These are phyloP conservation scores for Colletotrichum lentis DNA, from an alignment of 2,329 filamentous ascomycete species.

Conservation along the genomic window DNA sequence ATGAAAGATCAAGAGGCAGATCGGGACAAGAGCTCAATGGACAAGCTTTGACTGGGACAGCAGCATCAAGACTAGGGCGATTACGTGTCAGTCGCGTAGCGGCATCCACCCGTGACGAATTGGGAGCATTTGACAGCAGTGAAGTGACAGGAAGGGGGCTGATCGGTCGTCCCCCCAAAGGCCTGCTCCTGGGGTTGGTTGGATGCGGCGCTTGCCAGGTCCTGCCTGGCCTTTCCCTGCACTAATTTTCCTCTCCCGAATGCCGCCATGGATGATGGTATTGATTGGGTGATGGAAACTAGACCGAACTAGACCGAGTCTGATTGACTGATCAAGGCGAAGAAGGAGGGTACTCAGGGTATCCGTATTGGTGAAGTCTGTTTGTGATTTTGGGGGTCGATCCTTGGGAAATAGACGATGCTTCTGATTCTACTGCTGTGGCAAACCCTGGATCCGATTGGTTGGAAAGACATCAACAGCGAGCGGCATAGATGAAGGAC, in stretches of 20 bases:
- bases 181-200: conserved; percentile 14
- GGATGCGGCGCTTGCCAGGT: conserved; percentile 28
- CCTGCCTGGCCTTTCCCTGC: conserved; percentile 4
- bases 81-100: conserved; percentile 36
- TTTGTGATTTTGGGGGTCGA: too few relatives aligned
- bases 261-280: conserved; percentile 2
- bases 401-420: neutral
- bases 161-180: conserved; percentile 20
- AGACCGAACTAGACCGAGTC: too few relatives aligned
- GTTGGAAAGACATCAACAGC: neutral
- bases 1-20: neutral
- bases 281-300: neutral
- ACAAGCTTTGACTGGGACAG: conserved; percentile 11
- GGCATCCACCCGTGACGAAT: conserved; percentile 34
- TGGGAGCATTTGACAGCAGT: conserved; percentile 21
- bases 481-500: conserved; percentile 13
- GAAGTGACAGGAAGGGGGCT: conserved; percentile 27
- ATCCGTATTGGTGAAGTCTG: neutral
- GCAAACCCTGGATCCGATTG: neutral
- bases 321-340: neutral
- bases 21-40: conserved; percentile 1
- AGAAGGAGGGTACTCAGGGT: neutral
- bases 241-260: conserved; percentile 2
- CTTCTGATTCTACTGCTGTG: too few relatives aligned
- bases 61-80: conserved; percentile 14